Evolutionary conservation across 139 green algal genomes (phyloP).

Genomic region (Closterium sp.): DNA sequence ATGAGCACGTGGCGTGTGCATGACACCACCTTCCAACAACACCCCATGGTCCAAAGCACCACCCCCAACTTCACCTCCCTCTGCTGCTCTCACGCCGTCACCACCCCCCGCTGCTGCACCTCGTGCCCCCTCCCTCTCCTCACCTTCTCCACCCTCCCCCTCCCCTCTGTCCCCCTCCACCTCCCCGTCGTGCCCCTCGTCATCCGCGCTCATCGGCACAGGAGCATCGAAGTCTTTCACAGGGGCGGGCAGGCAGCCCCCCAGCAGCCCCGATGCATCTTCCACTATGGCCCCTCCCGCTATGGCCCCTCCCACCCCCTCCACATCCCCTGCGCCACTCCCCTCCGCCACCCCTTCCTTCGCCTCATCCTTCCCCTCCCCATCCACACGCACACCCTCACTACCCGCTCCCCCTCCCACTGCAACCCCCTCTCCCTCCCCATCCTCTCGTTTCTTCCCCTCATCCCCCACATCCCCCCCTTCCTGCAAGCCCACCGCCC

Average conservation of each 20-base stretch:
- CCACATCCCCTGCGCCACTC: background rate
- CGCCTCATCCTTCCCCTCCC: slow-evolving; percentile 1
- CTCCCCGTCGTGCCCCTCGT: background rate
- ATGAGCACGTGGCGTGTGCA: background rate
- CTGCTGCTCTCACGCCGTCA: background rate
- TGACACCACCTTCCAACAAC: background rate
- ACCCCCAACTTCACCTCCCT: background rate
- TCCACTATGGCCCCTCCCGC: background rate
- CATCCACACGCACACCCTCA: background rate
- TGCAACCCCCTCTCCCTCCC: background rate
- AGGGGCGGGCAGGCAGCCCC: background rate
- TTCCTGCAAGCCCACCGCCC: background rate
- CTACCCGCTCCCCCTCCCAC: background rate
- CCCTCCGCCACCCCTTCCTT: background rate
- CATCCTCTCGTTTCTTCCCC: background rate
- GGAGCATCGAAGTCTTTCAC: background rate
- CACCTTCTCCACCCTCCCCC: background rate
- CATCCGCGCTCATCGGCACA: background rate
- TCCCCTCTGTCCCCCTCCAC: background rate
- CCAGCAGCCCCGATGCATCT: background rate
- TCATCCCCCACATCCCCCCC: background rate
- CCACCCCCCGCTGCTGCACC: background rate
- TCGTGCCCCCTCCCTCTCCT: background rate
- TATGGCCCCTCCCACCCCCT: background rate
- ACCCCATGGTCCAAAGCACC: background rate